A percentile compares a stretch with the other conserved stretches of the same genome.
phyloP scores from a whole-genome alignment of 1,139 yeast genomes.

The Hansenula sp. region DNA sequence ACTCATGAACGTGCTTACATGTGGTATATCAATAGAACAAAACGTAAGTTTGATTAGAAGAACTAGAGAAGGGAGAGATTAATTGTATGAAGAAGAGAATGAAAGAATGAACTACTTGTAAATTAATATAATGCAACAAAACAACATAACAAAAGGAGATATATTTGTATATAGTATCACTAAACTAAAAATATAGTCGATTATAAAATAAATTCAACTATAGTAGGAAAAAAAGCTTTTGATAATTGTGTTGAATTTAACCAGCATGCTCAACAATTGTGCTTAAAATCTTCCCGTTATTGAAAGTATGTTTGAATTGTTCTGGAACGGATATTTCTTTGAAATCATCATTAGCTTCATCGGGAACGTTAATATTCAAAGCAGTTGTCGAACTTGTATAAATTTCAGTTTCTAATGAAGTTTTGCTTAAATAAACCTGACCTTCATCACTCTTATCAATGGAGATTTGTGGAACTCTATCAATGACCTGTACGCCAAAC shows the following conservation, averaged over 20 bases:
- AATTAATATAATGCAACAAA: not conserved
- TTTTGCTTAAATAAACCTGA: conserved; percentile 69
- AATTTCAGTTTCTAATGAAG: conserved; percentile 66
- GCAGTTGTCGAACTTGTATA: conserved; percentile 84
- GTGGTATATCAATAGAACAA: conserved; percentile 75
- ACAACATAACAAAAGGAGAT: not conserved
- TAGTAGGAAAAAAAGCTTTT: not conserved
- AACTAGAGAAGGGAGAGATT: too few species aligned
- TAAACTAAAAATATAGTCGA: not conserved
- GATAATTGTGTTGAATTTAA: conserved; percentile 18
- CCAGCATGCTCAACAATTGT: conserved; percentile 59
- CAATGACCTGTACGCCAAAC: conserved; percentile 83
- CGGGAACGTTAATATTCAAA: conserved; percentile 77
- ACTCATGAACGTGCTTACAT: conserved; percentile 93
- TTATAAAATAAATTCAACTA: not conserved
- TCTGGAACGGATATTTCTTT: conserved; percentile 83
- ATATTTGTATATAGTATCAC: not conserved
- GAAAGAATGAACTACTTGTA: not conserved
- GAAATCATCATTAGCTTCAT: conserved; percentile 58
- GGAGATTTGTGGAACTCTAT: conserved; percentile 74
- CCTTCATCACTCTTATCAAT: conserved; percentile 91
- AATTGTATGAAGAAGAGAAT: not conserved
- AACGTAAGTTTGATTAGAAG: conserved; percentile 4
- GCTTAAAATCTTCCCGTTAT: conserved; percentile 42
- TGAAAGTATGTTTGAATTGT: conserved; percentile 67